phyloP scores from a whole-genome alignment of 2,329 filamentous ascomycete species.

The Botryotinia globosa region DNA sequence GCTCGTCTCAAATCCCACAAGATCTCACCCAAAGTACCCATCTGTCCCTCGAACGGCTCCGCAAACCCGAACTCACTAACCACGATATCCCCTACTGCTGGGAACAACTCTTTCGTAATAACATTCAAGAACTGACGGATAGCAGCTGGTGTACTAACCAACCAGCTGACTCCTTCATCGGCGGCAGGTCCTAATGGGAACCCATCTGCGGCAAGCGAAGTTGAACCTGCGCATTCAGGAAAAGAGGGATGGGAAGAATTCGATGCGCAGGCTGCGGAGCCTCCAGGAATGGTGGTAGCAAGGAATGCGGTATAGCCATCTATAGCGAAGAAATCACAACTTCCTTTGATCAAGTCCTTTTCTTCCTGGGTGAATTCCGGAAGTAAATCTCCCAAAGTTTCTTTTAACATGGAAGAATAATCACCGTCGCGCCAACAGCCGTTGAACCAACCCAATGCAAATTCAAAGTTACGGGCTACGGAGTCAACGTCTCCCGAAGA shows the following conservation, averaged over 20 bases:
- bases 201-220: conserved; percentile 40
- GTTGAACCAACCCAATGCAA: conserved; percentile 48
- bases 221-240: conserved; percentile 37
- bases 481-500: conserved; percentile 32
- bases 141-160: conserved; percentile 42
- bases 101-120: conserved; percentile 43
- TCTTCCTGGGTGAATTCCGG: conserved; percentile 48
- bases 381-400: conserved; percentile 45
- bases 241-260: conserved; percentile 31
- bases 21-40: conserved; percentile 43
- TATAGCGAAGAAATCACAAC: conserved; percentile 55
- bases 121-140: conserved; percentile 44
- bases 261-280: conserved; percentile 40
- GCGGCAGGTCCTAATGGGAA: conserved; percentile 47
- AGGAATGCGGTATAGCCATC: conserved; percentile 54
- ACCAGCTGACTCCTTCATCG: conserved; percentile 43
- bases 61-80: conserved; percentile 36
- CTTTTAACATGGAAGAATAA: conserved; percentile 48
- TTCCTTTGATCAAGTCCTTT: conserved; percentile 49
- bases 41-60: conserved; percentile 34
- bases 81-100: conserved; percentile 38
- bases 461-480: conserved; percentile 41
- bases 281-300: conserved; percentile 38
- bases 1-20: conserved; percentile 77
- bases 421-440: conserved; percentile 48